Evolutionary conservation across 225 moss, liverwort and hornwort species (phyloP).

Genomic region (Sphagnum tenellum): DNA sequence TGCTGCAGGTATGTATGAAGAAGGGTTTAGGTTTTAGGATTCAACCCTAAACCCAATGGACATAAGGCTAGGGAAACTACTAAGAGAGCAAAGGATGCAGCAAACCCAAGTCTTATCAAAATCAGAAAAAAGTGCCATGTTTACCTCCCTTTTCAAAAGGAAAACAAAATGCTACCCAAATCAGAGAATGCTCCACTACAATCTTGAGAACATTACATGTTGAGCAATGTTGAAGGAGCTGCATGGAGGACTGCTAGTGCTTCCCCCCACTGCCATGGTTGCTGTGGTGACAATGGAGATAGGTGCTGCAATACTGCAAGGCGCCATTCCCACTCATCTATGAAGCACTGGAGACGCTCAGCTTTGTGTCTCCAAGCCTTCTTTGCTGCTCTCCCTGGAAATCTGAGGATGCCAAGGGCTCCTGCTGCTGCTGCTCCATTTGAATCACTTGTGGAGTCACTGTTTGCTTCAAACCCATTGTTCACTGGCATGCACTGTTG

Average conservation of each 20-base stretch:
- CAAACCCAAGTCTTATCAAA: too few species aligned
- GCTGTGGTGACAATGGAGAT: conserved; percentile 52
- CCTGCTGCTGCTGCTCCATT: not conserved
- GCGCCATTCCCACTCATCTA: conserved; percentile 97
- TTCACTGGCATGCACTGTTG: conserved; percentile 62
- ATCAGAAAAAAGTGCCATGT: too few species aligned
- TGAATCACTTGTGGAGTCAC: conserved; percentile 31
- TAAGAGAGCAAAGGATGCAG: too few species aligned
- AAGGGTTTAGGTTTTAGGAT: too few species aligned
- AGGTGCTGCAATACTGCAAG: conserved; percentile 71
- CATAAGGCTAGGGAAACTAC: too few species aligned
- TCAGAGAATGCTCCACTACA: not conserved
- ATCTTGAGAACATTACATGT: conserved; percentile 46
- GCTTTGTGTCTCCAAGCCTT: conserved; percentile 66
- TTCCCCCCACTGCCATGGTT: conserved; percentile 89
- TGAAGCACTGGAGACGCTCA: conserved; percentile 49
- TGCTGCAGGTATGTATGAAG: too few species aligned
- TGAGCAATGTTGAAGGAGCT: conserved; percentile 82
- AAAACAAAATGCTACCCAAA: too few species aligned
- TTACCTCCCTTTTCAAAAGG: too few species aligned
- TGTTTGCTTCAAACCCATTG: conserved; percentile 38
- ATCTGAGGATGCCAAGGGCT: conserved; percentile 20
- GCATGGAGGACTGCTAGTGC: conserved; percentile 72
- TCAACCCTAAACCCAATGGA: too few species aligned
- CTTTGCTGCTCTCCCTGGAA: conserved; percentile 62